These are phyloP conservation scores for Apostasia shenzhenica DNA, from an alignment of 106 monocot genomes.

Conservation along the genomic window DNA sequence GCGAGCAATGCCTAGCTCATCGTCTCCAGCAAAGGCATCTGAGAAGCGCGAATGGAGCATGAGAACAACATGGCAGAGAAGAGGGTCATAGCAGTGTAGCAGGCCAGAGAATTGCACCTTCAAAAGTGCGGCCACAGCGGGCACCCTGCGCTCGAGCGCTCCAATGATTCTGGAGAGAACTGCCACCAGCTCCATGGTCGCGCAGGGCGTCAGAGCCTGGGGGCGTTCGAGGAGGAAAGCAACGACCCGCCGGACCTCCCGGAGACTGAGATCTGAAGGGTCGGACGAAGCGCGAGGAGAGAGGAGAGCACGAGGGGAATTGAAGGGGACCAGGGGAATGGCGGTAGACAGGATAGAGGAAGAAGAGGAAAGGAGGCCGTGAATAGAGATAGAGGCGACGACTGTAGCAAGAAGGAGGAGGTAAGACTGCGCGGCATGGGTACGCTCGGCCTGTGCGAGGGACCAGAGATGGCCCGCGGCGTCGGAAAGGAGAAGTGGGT, in stretches of 20 bases:
- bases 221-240: conserved; percentile 66
- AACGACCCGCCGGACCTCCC: conserved; percentile 57
- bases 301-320: conserved; percentile 21
- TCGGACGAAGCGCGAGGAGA: background rate
- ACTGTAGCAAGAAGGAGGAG: conserved; percentile 62
- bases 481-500: conserved; percentile 57
- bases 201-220: conserved; percentile 49
- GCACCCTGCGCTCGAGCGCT: conserved; percentile 41
- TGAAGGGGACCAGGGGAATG: conserved; percentile 55
- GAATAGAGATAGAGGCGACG: conserved; percentile 27
- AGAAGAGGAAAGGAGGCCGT: conserved; percentile 23
- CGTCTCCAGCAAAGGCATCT: conserved; percentile 69
- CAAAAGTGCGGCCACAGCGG: conserved; percentile 58
- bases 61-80: conserved; percentile 74
- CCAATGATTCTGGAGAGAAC: conserved; percentile 35
- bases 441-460: conserved; percentile 72
- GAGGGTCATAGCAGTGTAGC: conserved; percentile 64
- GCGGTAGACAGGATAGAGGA: conserved; percentile 37
- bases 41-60: conserved; percentile 63
- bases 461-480: conserved; percentile 61
- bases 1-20: conserved; percentile 37
- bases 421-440: conserved; percentile 76
- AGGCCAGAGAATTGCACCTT: conserved; percentile 97
- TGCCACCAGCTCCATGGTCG: conserved; percentile 50
- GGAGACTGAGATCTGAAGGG: conserved; percentile 49